Conservation (phyloP, 495 filamentous ascomycete genomes). For the Aspergillus conjunctus region DNA sequence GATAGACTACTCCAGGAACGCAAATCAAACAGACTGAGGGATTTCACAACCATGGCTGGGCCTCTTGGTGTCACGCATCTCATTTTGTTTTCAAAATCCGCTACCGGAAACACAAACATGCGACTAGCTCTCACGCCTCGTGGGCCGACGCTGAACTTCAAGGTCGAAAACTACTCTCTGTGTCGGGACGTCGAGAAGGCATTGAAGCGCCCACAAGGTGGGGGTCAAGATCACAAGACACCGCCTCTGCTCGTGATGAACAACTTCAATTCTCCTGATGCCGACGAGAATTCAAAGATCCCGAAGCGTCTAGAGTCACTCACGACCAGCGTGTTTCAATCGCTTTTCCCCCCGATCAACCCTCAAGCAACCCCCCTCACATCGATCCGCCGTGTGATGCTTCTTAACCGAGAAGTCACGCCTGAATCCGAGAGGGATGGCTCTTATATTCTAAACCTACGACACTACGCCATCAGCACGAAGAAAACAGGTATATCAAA, state of each 20-base stretch:
- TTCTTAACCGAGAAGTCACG: slow-evolving; percentile 76
- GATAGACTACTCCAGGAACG: slow-evolving; percentile 61
- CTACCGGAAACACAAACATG: slow-evolving; percentile 88
- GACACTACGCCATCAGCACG: slow-evolving; percentile 94
- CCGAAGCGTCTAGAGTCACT: slow-evolving; percentile 88
- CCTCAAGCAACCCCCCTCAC: slow-evolving; percentile 85
- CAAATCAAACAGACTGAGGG: slow-evolving; percentile 82
- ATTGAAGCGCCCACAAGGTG: slow-evolving; percentile 76
- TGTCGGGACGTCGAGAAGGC: slow-evolving; percentile 84
- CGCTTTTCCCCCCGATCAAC: slow-evolving; percentile 93
- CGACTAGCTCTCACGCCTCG: slow-evolving; percentile 85
- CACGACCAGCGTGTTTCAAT: slow-evolving; percentile 94
- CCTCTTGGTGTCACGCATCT: slow-evolving; percentile 93
- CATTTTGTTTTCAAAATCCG: slow-evolving; percentile 89
- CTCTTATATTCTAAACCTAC: slow-evolving; percentile 82
- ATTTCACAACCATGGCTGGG: slow-evolving; percentile 95
- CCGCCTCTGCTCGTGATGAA: slow-evolving; percentile 97
- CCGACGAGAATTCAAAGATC: slow-evolving; percentile 59
- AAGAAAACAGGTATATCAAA: slow-evolving; percentile 82
- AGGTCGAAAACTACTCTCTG: slow-evolving; percentile 94
- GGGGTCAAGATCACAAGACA: slow-evolving; percentile 78
- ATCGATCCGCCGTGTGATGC: slow-evolving; percentile 84
- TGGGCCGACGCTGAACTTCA: slow-evolving; percentile 90
- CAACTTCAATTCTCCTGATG: slow-evolving; percentile 75
- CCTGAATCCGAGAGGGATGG: slow-evolving; percentile 55